A percentile compares a stretch with the other conserved stretches of the same genome.
These are phyloP conservation scores for Pilatotrama ljubarskyi DNA, from an alignment of 768 basidiomycete genomes.

Conservation along the genomic window DNA sequence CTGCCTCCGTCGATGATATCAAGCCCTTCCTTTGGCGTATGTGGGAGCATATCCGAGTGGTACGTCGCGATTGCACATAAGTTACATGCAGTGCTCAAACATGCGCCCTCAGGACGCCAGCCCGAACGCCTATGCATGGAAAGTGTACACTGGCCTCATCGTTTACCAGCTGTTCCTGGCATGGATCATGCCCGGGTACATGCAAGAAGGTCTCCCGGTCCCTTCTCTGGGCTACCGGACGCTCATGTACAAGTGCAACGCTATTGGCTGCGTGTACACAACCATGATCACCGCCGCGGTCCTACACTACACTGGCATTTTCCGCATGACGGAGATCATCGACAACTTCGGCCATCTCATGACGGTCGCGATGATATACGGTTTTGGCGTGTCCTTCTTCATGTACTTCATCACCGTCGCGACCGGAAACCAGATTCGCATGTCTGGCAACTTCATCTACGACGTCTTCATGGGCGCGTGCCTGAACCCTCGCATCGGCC, in stretches of 20 bases:
- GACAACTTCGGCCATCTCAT: slow-evolving; percentile 96
- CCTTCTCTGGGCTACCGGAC: slow-evolving; percentile 92
- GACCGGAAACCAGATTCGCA: slow-evolving; percentile 81
- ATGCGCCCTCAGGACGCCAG: slow-evolving; percentile 72
- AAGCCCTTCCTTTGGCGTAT: slow-evolving; percentile 76
- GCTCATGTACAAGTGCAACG: slow-evolving; percentile 97
- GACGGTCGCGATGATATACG: slow-evolving; percentile 92
- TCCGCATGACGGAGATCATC: slow-evolving; percentile 92
- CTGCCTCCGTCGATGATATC: slow-evolving; percentile 67
- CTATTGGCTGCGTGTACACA: slow-evolving; percentile 78
- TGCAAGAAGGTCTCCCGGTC: slow-evolving; percentile 95
- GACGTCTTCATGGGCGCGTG: slow-evolving; percentile 97
- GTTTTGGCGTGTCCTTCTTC: slow-evolving; percentile 77
- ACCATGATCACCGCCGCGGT: slow-evolving; percentile 73
- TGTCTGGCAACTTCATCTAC: slow-evolving; percentile 94
- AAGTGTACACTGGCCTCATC: slow-evolving; percentile 87
- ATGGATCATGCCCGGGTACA: slow-evolving; percentile 86
- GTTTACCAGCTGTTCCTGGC: slow-evolving; percentile 89
- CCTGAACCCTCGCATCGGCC: slow-evolving; percentile 90
- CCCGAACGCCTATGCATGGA: slow-evolving; percentile 86
- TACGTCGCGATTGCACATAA: slow-evolving; percentile 36
- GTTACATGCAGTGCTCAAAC: neutral
- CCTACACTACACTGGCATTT: slow-evolving; percentile 78
- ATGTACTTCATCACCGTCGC: slow-evolving; percentile 79
- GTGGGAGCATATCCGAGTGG: slow-evolving; percentile 83